phyloP scores from a whole-genome alignment of 2,329 filamentous ascomycete genomes.

The Madurella fahalii region DNA sequence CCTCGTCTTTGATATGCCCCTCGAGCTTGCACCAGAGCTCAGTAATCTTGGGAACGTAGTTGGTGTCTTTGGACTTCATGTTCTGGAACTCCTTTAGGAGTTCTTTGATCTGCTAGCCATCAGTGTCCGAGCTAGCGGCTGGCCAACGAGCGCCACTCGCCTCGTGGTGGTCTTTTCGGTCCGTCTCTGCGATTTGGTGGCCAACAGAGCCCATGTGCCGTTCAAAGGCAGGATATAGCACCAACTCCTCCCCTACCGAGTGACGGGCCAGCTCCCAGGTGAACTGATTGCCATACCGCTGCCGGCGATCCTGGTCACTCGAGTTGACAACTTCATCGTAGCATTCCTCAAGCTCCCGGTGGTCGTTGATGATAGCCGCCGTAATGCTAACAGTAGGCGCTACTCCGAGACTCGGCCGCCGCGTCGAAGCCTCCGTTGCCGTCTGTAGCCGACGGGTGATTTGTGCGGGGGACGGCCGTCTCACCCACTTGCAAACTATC shows the following conservation, averaged over 20 bases:
- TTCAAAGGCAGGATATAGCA: constrained; percentile 8
- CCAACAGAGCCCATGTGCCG: constrained; percentile 2
- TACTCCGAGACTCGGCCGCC: no score
- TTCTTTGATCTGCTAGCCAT: background rate
- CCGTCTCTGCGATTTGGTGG: constrained; percentile 5
- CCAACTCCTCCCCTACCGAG: constrained; percentile 4
- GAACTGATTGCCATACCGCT: constrained; percentile 7
- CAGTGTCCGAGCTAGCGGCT: no score
- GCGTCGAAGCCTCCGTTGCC: no score
- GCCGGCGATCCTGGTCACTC: background rate
- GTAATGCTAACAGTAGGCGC: no score
- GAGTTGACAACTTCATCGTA: constrained; percentile 5
- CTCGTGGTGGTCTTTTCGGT: constrained; percentile 5
- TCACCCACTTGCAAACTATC: no score
- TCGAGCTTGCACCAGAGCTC: constrained; percentile 4
- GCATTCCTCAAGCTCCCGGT: constrained; percentile 6
- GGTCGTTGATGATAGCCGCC: constrained; percentile 3
- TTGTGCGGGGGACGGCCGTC: no score
- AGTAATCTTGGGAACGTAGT: constrained; percentile 1
- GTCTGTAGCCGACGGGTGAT: no score
- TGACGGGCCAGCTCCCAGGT: constrained; percentile 8
- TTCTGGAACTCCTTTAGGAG: constrained; percentile 4
- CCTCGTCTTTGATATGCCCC: constrained; percentile 7
- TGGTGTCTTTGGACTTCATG: constrained; percentile 3
- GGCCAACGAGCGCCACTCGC: background rate